Evolutionary conservation across 2,329 filamentous ascomycete species (phyloP).

Genomic region (Magnaporthiopsis incrustans): DNA sequence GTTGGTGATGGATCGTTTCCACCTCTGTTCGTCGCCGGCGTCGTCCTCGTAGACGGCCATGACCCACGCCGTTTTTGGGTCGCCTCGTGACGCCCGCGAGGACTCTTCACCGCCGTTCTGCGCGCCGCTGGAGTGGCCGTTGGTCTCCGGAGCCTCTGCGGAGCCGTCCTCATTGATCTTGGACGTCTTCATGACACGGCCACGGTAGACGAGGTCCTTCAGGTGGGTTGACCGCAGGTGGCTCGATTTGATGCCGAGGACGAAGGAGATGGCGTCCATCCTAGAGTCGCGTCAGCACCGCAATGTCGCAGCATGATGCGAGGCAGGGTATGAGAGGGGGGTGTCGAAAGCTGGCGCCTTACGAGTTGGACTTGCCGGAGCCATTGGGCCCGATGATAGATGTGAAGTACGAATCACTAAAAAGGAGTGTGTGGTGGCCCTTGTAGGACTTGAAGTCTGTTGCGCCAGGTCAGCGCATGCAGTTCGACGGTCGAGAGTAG

Average conservation of each 20-base stretch:
- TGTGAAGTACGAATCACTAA: conserved; percentile 97
- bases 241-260: conserved; percentile 97
- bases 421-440: conserved; percentile 86
- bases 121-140: conserved; percentile 55
- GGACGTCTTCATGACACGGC: conserved; percentile 82
- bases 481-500: conserved; percentile 10
- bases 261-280: conserved; percentile 99
- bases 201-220: conserved; percentile 91
- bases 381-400: conserved; percentile 99
- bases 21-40: conserved; percentile 85
- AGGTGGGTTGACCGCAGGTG: conserved; percentile 90
- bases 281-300: conserved; percentile 36
- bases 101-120: conserved; percentile 52
- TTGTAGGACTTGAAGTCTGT: conserved; percentile 99
- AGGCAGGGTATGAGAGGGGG: background rate
- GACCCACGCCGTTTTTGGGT: conserved; percentile 94
- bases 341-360: conserved; percentile 26
- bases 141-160: conserved; percentile 48
- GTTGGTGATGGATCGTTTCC: conserved; percentile 91
- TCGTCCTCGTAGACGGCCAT: conserved; percentile 99
- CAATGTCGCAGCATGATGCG: conserved; percentile 6
- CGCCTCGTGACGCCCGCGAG: conserved; percentile 59
- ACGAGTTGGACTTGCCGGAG: conserved; percentile 98
- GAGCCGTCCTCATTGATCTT: conserved; percentile 89
- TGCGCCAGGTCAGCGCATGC: conserved; percentile 11